These are phyloP conservation scores for Tympanopsis confertula DNA, from an alignment of 2,329 filamentous ascomycete genomes.

Conservation along the genomic window DNA sequence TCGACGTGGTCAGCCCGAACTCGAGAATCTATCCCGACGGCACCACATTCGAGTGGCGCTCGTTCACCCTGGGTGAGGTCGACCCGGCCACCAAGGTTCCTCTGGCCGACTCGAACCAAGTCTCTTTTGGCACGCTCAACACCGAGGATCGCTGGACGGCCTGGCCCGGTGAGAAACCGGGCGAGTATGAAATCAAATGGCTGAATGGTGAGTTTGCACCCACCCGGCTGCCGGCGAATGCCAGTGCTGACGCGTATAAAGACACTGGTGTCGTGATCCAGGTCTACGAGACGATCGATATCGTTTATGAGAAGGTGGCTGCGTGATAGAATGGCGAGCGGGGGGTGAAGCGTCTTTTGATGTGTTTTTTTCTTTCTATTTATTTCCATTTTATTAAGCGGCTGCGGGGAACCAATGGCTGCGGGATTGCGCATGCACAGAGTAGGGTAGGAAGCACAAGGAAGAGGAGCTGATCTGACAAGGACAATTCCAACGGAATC, in stretches of 20 bases:
- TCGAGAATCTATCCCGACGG: constrained; percentile 11
- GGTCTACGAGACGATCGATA: constrained; percentile 18
- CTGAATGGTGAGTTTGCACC: constrained; percentile 17
- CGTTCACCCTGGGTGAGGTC: constrained; percentile 16
- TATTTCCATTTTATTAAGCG: too few species aligned
- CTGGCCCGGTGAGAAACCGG: constrained; percentile 12
- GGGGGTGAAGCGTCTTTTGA: too few species aligned
- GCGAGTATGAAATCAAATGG: constrained; percentile 21
- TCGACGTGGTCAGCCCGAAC: constrained; percentile 18
- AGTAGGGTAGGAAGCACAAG: too few species aligned
- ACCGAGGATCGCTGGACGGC: constrained; percentile 18
- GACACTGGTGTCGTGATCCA: constrained; percentile 13
- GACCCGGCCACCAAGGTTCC: not conserved
- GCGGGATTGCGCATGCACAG: too few species aligned
- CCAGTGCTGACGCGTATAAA: constrained; percentile 3
- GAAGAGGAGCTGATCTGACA: too few species aligned
- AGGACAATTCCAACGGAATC: too few species aligned
- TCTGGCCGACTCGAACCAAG: not conserved
- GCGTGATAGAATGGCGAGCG: too few species aligned
- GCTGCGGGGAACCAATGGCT: too few species aligned
- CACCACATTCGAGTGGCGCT: constrained; percentile 17
- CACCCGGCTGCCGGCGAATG: not conserved
- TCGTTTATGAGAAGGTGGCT: constrained; percentile 14
- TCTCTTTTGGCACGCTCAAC: constrained; percentile 6
- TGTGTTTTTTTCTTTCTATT: too few species aligned